Evolutionary conservation across 2,329 filamentous ascomycete species (phyloP).

Genomic region (Fusarium tjaetaba): DNA sequence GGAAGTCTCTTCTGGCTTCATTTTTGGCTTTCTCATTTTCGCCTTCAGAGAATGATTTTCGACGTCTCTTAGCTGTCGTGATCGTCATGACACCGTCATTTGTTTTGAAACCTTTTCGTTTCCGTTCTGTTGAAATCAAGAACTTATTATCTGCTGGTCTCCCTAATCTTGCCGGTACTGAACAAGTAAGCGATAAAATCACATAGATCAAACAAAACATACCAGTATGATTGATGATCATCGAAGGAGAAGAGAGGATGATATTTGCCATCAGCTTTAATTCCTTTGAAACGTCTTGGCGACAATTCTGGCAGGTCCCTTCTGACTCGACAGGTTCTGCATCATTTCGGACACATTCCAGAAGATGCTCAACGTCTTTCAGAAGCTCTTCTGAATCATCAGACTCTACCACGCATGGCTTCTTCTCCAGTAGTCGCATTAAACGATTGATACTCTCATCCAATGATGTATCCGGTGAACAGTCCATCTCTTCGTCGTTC

Average conservation of each 20-base stretch:
- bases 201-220: fast-evolving
- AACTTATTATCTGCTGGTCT: fast-evolving
- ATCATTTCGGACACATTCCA: neutral
- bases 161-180: fast-evolving
- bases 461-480: fast-evolving
- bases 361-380: neutral
- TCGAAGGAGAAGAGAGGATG: fast-evolving
- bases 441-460: neutral
- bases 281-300: neutral
- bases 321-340: fast-evolving
- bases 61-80: neutral
- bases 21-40: fast-evolving
- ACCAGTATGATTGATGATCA: neutral
- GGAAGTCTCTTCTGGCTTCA: neutral
- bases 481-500: neutral
- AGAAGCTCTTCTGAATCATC: neutral
- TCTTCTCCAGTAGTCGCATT: neutral
- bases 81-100: fast-evolving
- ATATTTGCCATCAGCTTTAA: neutral
- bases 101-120: neutral
- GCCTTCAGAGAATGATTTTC: fast-evolving
- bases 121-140: neutral
- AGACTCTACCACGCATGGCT: neutral
- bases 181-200: fast-evolving
- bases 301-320: fast-evolving